phyloP scores from a whole-genome alignment of 1,284 basidiomycete genomes.

The Malassezia obtusa region DNA sequence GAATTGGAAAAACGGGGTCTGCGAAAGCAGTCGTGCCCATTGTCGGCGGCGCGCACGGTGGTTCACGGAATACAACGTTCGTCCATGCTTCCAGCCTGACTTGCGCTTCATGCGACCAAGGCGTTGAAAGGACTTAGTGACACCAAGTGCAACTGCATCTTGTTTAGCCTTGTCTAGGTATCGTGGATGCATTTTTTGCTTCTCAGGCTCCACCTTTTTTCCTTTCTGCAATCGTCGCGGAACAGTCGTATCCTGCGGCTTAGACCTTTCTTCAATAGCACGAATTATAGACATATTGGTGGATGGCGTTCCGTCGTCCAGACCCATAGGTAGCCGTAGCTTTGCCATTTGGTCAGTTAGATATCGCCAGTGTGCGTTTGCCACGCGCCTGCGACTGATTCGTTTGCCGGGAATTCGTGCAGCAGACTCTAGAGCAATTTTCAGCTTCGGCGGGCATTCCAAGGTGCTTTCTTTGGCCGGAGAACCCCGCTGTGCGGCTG shows the following conservation, averaged over 20 bases:
- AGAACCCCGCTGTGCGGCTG: not conserved
- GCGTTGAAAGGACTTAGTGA: not conserved
- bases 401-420: constrained; percentile 10
- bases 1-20: not conserved
- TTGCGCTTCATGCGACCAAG: not conserved
- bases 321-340: not conserved
- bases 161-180: not conserved
- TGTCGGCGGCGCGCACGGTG: constrained; percentile 8
- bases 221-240: not conserved
- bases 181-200: not conserved
- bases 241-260: not conserved
- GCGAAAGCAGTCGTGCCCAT: constrained; percentile 6
- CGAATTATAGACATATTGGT: not conserved
- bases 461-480: constrained; percentile 1
- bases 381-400: constrained; percentile 5
- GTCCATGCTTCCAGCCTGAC: not conserved
- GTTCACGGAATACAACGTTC: not conserved
- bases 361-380: constrained; percentile 19
- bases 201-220: not conserved
- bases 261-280: not conserved
- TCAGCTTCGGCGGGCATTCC: constrained; percentile 14
- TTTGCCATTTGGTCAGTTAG: constrained; percentile 6
- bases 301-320: not conserved
- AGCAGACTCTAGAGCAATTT: not conserved
- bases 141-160: not conserved